phyloP scores from a whole-genome alignment of 441 rosid genomes.

The Croton setiger region DNA sequence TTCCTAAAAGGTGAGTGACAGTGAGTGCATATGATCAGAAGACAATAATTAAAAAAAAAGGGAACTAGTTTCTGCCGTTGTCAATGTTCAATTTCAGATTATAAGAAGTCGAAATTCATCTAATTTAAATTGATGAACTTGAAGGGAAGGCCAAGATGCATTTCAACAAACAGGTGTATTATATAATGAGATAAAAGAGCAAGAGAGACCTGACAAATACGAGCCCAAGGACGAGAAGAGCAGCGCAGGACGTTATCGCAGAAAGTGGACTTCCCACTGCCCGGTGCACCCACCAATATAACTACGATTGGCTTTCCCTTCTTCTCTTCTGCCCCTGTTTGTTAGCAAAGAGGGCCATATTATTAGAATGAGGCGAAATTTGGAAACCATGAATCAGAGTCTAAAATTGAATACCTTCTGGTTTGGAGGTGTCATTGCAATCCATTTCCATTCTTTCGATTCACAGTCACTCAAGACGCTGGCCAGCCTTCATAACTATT shows the following conservation, averaged over 20 bases:
- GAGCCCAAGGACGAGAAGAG: slow-evolving; percentile 74
- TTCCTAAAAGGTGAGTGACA: too few relatives aligned
- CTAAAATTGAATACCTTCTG: slow-evolving; percentile 21
- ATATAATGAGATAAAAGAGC: not conserved
- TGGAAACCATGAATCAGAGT: not conserved
- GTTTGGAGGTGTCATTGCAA: slow-evolving; percentile 21
- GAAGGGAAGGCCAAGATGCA: too few relatives aligned
- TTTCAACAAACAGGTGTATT: slow-evolving; percentile 25
- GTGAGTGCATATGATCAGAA: not conserved
- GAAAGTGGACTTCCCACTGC: slow-evolving; percentile 90
- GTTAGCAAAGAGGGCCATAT: not conserved
- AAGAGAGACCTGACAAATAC: slow-evolving; percentile 74
- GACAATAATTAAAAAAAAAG: not conserved
- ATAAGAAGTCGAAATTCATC: not conserved
- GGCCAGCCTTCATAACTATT: too few relatives aligned
- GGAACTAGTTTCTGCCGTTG: not conserved
- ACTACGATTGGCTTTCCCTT: slow-evolving; percentile 37
- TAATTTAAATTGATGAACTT: not conserved
- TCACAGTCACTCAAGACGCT: too few relatives aligned
- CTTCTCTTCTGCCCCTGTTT: slow-evolving; percentile 11
- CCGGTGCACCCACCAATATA: slow-evolving; percentile 78
- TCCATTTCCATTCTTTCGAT: slow-evolving; percentile 35
- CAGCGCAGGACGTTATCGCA: slow-evolving; percentile 56
- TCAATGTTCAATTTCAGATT: not conserved
- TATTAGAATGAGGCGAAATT: not conserved